phyloP scores from a whole-genome alignment of 768 basidiomycete genomes.

The Pleurotus salmoneostramineus region DNA sequence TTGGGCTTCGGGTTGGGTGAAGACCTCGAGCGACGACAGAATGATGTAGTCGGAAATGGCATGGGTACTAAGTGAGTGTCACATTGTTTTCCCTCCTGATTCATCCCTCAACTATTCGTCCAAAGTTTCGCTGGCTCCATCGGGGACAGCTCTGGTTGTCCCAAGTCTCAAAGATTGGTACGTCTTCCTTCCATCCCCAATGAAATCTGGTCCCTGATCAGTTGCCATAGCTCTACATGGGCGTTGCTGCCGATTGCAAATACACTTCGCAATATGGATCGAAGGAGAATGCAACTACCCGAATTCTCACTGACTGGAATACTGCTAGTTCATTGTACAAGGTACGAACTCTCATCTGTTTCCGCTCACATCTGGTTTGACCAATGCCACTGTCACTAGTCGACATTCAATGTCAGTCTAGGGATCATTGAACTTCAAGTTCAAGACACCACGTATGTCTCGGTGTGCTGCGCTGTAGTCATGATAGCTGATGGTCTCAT shows the following conservation, averaged over 20 bases:
- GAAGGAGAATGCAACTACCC: conserved; percentile 60
- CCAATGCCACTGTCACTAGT: conserved; percentile 24
- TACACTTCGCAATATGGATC: conserved; percentile 66
- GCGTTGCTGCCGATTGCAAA: conserved; percentile 84
- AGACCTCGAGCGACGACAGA: conserved; percentile 34
- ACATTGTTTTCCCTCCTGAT: background rate
- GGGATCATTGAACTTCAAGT: conserved; percentile 80
- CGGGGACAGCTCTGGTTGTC: conserved; percentile 69
- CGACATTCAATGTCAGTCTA: conserved; percentile 80
- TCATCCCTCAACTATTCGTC: background rate
- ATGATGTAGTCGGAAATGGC: conserved; percentile 50
- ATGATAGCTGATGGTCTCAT: conserved; percentile 1
- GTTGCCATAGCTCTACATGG: conserved; percentile 59
- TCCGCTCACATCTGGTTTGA: background rate
- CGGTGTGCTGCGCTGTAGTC: background rate
- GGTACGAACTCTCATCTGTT: conserved; percentile 24
- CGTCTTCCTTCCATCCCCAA: conserved; percentile 15
- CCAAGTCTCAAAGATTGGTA: conserved; percentile 66
- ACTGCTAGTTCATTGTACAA: conserved; percentile 73
- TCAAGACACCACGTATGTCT: conserved; percentile 46
- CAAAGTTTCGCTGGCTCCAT: conserved; percentile 66
- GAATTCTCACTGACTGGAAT: conserved; percentile 80
- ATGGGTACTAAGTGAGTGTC: conserved; percentile 51
- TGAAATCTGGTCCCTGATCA: background rate
- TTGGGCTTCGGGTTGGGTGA: conserved; percentile 28